Evolutionary conservation across 495 filamentous ascomycete species (phyloP), one percentile per base, ranked within the genome.

Genomic region (Mytilinidion resinicola): DNA sequence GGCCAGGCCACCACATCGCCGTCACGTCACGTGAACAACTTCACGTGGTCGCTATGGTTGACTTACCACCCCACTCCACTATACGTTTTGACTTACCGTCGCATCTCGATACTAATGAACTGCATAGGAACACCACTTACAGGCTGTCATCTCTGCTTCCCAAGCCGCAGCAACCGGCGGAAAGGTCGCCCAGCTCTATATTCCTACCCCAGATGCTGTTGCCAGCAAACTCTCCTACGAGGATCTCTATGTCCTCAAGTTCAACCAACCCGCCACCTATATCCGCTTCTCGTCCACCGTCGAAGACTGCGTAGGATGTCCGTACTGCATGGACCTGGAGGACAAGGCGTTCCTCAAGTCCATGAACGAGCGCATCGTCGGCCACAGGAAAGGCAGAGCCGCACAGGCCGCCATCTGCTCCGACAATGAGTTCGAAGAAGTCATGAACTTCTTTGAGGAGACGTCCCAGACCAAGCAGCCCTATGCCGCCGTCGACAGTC

Each of bases 231-330:
- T 89, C 63, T 79, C 85, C 70, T 98, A 96, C 87, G 89, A 91
- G 66, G 78, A 86, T 60, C 81, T 96, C 52, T 97, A 97, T 70
- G 82, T 88, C 35, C 82, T 80, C 50, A 73, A 76, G 44, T 95
- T 91, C 74, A 80, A 82, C 67, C 85, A 93, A 67, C 90, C 95
- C 34, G 83, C 86, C 60, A 91, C 90, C 52, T 97, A 96, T 74
- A 96, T 97, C 67, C 89, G 93, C 69, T 98, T 95, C 77, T 96
- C 92, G 56, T 90, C 92, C 57, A 98, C 93, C 3, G 95, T 98
- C 49, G 93, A 98, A 75, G 93, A 98, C 70, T 92, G 86, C 65
- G 83, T 85, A 64, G 85, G 88, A 60, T 86, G 83, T 69, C 82
- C 85, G 59, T 97, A 98, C 82, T 88, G 92, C 73, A 91, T 96